A percentile compares a stretch with the other conserved stretches of the same genome.
Conservation (phyloP, 2,329 filamentous ascomycete genomes). For the Beauveria australis region DNA sequence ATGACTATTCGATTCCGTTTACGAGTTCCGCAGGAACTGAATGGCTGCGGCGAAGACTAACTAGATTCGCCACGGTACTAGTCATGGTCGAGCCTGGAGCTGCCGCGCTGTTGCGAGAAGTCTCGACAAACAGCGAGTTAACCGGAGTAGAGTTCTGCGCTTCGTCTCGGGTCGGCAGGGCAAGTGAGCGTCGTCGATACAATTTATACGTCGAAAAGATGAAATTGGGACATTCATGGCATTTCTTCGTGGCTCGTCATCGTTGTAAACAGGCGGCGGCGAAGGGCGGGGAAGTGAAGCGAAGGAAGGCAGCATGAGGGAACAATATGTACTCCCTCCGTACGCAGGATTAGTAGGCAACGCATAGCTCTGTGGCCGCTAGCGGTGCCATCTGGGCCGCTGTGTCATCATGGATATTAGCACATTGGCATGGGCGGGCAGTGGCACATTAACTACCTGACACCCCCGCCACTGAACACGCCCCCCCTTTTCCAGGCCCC, state of each 20-base stretch:
- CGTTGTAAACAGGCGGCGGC: background rate
- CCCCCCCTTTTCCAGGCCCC: background rate
- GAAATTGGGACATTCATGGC: background rate
- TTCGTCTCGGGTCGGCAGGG: background rate
- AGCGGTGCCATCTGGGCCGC: background rate
- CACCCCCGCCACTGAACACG: background rate
- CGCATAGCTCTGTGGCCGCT: background rate
- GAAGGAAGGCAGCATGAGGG: background rate
- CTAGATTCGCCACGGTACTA: slow-evolving; percentile 1
- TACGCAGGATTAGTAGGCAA: background rate
- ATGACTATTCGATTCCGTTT: slow-evolving; percentile 8
- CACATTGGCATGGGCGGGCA: background rate
- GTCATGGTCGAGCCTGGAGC: background rate
- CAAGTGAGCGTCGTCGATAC: background rate
- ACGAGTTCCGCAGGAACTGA: background rate
- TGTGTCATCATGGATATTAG: slow-evolving; percentile 8
- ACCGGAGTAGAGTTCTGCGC: background rate
- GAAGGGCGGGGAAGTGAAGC: background rate
- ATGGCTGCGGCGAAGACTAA: background rate
- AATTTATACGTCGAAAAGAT: background rate
- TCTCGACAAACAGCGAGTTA: background rate
- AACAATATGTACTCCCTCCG: background rate
- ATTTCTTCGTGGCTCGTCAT: background rate
- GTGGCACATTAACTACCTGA: background rate
- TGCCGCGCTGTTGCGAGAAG: background rate